Percentiles rank a stretch among this genome's conserved stretches.
These are phyloP conservation scores for Phyllostachys edulis DNA, from an alignment of 176 grass and related monocot genomes.

Conservation along the genomic window DNA sequence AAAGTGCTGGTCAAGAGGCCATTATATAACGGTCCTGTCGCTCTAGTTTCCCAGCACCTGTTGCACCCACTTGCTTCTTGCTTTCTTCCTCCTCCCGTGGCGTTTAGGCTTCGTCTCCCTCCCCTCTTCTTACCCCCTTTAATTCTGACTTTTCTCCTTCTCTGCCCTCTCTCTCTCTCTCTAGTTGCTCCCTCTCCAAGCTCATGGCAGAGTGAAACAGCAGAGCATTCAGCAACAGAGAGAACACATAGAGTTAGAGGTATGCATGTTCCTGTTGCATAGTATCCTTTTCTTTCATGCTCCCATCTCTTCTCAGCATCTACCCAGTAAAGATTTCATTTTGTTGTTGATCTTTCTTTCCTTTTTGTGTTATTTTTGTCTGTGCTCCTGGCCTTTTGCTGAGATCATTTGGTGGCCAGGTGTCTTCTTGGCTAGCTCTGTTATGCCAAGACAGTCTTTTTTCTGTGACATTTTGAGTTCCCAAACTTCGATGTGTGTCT, in stretches of 20 bases:
- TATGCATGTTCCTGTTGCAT: neutral
- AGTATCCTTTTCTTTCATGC: neutral
- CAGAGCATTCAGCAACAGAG: neutral
- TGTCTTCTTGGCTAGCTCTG: neutral
- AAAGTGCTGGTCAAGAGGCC: neutral
- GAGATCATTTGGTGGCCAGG: neutral
- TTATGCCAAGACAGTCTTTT: neutral
- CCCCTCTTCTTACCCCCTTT: neutral
- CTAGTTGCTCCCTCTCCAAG: neutral
- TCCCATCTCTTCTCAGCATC: neutral
- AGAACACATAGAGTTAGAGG: neutral
- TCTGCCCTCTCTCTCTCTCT: neutral
- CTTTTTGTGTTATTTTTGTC: neutral
- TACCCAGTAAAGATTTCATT: neutral
- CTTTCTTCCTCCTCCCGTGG: neutral
- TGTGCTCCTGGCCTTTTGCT: neutral
- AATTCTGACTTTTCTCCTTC: neutral
- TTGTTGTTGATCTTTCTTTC: neutral
- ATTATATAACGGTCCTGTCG: constrained; percentile 4
- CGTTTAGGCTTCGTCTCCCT: neutral
- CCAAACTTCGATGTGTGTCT: constrained; percentile 3
- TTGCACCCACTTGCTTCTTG: neutral
- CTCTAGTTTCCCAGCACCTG: neutral
- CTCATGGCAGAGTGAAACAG: neutral
- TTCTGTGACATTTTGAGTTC: constrained; percentile 4